phyloP scores from a whole-genome alignment of 495 filamentous ascomycete species.

The Apodospora peruviana region DNA sequence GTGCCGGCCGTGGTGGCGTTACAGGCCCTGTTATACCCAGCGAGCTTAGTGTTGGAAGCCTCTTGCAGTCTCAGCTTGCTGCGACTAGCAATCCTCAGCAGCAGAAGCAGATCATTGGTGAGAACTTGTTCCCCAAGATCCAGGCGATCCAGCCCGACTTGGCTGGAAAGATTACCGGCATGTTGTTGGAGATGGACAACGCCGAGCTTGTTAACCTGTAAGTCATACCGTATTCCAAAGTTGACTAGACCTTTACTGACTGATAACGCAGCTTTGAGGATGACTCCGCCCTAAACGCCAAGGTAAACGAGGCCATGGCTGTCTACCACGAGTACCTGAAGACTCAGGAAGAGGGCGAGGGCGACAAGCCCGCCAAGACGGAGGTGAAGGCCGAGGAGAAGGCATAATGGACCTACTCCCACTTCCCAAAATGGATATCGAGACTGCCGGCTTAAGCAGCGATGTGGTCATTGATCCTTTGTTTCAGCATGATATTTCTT shows the following conservation, averaged over 20 bases:
- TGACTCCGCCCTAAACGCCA: conserved; percentile 78
- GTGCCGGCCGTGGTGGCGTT: conserved; percentile 53
- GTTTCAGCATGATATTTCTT: conserved; percentile 13
- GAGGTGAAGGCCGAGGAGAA: conserved; percentile 56
- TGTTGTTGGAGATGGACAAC: conserved; percentile 99
- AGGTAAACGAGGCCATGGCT: conserved; percentile 93
- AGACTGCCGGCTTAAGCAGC: background rate
- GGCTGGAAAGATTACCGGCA: conserved; percentile 98
- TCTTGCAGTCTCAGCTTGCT: conserved; percentile 46
- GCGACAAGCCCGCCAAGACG: conserved; percentile 39
- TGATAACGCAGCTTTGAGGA: conserved; percentile 69
- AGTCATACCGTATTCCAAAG: conserved; percentile 41
- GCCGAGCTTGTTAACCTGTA: conserved; percentile 87
- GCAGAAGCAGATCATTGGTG: conserved; percentile 98
- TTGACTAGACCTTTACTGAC: conserved; percentile 19
- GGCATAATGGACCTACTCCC: conserved; percentile 30
- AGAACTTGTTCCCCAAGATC: conserved; percentile 98
- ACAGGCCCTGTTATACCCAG: conserved; percentile 19
- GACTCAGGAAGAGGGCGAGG: conserved; percentile 49
- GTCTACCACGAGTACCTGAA: conserved; percentile 99
- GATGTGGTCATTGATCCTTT: conserved; percentile 8
- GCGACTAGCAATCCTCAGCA: conserved; percentile 53
- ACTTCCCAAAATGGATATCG: conserved; percentile 4
- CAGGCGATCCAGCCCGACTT: conserved; percentile 85
- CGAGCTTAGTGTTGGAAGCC: conserved; percentile 32